Conservation (phyloP, 1,139 yeast species). For the Kodamaea ohmeri region DNA sequence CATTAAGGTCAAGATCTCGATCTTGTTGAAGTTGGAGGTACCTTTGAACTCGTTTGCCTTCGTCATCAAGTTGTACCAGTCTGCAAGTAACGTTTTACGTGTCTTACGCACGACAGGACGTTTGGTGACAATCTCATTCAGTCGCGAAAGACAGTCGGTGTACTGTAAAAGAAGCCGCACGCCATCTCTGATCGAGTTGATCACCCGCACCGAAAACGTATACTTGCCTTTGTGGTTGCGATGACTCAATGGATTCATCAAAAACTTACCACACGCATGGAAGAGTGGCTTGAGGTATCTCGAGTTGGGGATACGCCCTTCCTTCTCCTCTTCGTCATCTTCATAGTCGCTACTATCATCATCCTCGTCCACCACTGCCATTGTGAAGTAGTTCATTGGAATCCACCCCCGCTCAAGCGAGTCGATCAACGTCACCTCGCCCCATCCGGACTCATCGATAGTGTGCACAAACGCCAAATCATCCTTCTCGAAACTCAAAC, state of each 20-base stretch:
- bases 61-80: slow-evolving; percentile 84
- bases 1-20: slow-evolving; percentile 69
- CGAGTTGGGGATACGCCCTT: slow-evolving; percentile 33
- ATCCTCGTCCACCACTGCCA: slow-evolving; percentile 49
- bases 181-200: slow-evolving; percentile 69
- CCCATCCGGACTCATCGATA: slow-evolving; percentile 95
- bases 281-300: slow-evolving; percentile 60
- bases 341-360: slow-evolving; percentile 19
- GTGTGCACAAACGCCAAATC: slow-evolving; percentile 87
- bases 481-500: slow-evolving; percentile 75
- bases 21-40: slow-evolving; percentile 61
- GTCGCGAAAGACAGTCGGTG: slow-evolving; percentile 82
- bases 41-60: slow-evolving; percentile 83
- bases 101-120: slow-evolving; percentile 68
- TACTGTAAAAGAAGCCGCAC: slow-evolving; percentile 71
- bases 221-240: slow-evolving; percentile 38
- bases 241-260: slow-evolving; percentile 64
- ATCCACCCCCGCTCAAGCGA: slow-evolving; percentile 90
- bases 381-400: slow-evolving; percentile 83
- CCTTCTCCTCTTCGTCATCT: slow-evolving; percentile 17
- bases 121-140: slow-evolving; percentile 71
- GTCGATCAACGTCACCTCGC: slow-evolving; percentile 79
- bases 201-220: slow-evolving; percentile 44
- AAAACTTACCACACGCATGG: slow-evolving; percentile 72
- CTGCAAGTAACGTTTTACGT: slow-evolving; percentile 80